Conservation (phyloP, 192 early-diverging fungal species). For the Coemansia sp. region DNA sequence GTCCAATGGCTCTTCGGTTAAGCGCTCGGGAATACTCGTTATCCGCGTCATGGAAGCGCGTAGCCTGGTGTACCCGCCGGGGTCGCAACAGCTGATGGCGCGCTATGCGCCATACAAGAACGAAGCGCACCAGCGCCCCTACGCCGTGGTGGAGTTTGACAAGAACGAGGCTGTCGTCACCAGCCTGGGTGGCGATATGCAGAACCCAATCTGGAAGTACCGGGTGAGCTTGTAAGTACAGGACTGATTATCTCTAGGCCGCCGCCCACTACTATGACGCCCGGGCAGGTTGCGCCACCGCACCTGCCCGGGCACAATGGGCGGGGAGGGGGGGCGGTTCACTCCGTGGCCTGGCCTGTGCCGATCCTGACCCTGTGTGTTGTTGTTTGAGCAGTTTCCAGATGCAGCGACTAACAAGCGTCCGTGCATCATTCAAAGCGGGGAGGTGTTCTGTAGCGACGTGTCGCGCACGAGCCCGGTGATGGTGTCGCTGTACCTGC, state of each 20-base stretch:
- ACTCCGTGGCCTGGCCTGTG: too few relatives aligned
- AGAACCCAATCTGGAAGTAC: conserved; percentile 72
- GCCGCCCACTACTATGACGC: too few relatives aligned
- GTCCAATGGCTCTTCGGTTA: conserved; percentile 17
- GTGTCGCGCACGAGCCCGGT: conserved; percentile 46
- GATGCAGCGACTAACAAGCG: too few relatives aligned
- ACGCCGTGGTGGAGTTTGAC: conserved; percentile 89
- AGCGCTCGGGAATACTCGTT: conserved; percentile 62
- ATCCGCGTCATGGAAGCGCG: conserved; percentile 80
- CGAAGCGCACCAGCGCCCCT: conserved; percentile 68
- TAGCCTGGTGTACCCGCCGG: conserved; percentile 64
- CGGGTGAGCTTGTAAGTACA: conserved; percentile 70
- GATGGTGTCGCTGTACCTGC: conserved; percentile 52
- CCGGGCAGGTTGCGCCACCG: too few relatives aligned
- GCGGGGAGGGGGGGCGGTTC: too few relatives aligned
- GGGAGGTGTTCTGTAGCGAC: conserved; percentile 33
- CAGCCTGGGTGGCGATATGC: conserved; percentile 68
- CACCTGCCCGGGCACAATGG: too few relatives aligned
- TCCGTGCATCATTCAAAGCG: too few relatives aligned
- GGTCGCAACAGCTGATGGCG: conserved; percentile 50
- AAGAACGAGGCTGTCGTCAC: conserved; percentile 89
- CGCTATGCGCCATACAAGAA: conserved; percentile 52
- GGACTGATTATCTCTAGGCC: background rate
- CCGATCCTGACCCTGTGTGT: too few relatives aligned
- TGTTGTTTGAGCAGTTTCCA: too few relatives aligned